Conservation (phyloP, 2,329 filamentous ascomycete genomes). For the Septoria linicola region DNA sequence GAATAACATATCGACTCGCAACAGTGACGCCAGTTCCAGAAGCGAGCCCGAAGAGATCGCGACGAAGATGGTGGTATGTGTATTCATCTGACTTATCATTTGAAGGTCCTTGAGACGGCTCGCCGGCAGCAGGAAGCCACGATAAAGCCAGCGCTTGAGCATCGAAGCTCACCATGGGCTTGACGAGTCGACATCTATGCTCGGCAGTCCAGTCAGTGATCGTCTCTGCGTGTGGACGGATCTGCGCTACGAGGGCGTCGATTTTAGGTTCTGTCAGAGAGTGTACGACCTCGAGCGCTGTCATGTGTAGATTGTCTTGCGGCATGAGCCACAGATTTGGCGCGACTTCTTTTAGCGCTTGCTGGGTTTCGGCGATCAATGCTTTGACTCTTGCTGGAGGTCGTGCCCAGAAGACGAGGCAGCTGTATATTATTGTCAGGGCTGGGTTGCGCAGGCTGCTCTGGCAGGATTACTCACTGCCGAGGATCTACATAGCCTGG, state of each 20-base stretch:
- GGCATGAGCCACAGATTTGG: constrained; percentile 92
- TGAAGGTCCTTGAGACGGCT: constrained; percentile 42
- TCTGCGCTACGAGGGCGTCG: constrained; percentile 56
- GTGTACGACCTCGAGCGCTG: constrained; percentile 79
- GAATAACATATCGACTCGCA: constrained; percentile 79
- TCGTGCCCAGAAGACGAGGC: constrained; percentile 83
- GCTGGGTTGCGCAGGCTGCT: too few species aligned
- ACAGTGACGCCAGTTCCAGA: constrained; percentile 64
- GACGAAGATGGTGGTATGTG: constrained; percentile 86
- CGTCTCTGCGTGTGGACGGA: constrained; percentile 56
- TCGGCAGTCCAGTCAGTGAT: constrained; percentile 66
- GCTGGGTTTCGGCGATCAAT: constrained; percentile 68
- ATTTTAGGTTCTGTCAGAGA: constrained; percentile 71
- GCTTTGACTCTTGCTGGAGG: constrained; percentile 70
- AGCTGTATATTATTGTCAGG: too few species aligned
- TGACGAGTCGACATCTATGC: constrained; percentile 73
- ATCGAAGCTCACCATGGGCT: constrained; percentile 81
- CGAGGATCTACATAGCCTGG: constrained; percentile 72
- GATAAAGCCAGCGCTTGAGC: constrained; percentile 81
- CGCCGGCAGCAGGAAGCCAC: constrained; percentile 75
- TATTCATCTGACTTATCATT: constrained; percentile 60
- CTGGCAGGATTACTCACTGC: constrained; percentile 42
- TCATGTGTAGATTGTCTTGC: constrained; percentile 74
- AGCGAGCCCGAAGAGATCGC: constrained; percentile 68
- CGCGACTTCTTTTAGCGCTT: constrained; percentile 59